These are phyloP conservation scores for Trametes punicea DNA, from an alignment of 768 basidiomycete species.

Conservation along the genomic window DNA sequence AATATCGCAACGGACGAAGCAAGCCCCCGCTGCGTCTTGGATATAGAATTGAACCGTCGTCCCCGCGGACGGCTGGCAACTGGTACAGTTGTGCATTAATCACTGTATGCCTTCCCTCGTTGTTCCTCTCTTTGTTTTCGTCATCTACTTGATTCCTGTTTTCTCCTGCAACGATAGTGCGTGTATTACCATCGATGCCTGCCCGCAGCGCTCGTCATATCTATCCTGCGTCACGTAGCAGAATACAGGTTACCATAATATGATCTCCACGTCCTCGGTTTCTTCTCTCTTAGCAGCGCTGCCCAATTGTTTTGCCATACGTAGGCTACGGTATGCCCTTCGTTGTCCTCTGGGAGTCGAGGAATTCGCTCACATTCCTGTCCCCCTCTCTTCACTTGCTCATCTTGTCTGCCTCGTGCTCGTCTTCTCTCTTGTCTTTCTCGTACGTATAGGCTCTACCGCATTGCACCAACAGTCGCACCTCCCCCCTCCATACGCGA, in stretches of 20 bases:
- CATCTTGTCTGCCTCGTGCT: neutral
- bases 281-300: neutral
- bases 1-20: neutral
- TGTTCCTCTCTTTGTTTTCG: neutral
- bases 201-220: slow-evolving; percentile 15
- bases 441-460: neutral
- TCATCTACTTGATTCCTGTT: neutral
- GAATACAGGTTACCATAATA: slow-evolving; percentile 22
- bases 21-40: slow-evolving; percentile 6
- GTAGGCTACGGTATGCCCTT: neutral
- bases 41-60: slow-evolving; percentile 18
- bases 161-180: neutral
- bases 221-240: slow-evolving; percentile 6
- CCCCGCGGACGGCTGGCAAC: slow-evolving; percentile 8
- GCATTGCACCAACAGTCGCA: neutral
- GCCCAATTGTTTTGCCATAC: slow-evolving; percentile 3
- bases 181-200: slow-evolving; percentile 20
- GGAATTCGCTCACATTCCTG: slow-evolving; percentile 7
- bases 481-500: neutral
- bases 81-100: slow-evolving; percentile 20
- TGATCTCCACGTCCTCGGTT: slow-evolving; percentile 3
- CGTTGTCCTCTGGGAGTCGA: neutral
- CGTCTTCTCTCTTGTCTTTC: neutral
- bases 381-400: neutral
- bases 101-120: slow-evolving; percentile 8